phyloP scores from a whole-genome alignment of 768 basidiomycete species.

The Saitozyma sp. region DNA sequence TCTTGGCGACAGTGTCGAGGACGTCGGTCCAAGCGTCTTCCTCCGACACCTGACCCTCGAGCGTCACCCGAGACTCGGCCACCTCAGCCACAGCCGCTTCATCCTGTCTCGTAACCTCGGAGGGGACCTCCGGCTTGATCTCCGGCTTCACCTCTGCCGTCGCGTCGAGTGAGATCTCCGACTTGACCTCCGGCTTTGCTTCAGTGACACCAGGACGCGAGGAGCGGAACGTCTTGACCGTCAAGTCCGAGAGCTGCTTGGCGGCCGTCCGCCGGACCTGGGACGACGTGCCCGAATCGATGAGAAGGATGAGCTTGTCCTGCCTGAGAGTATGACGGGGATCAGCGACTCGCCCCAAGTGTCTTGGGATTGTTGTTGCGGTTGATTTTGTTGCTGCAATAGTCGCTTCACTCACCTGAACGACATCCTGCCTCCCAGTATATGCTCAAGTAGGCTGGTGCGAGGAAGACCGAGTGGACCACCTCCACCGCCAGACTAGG shows the following conservation, averaged over 20 bases:
- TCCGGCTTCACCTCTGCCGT: conserved; percentile 13
- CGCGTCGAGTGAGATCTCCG: conserved; percentile 4
- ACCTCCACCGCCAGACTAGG: too few species aligned
- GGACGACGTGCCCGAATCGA: conserved; percentile 89
- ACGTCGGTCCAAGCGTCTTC: conserved; percentile 80
- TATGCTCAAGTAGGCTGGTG: too few species aligned
- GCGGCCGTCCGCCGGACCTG: conserved; percentile 93
- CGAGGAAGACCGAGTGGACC: too few species aligned
- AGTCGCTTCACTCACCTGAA: conserved; percentile 19
- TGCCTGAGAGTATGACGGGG: conserved; percentile 61
- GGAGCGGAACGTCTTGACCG: conserved; percentile 72
- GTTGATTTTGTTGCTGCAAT: not conserved
- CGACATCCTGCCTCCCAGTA: conserved; percentile 17
- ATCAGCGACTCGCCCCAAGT: not conserved
- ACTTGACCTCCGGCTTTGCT: not conserved
- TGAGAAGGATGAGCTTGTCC: conserved; percentile 91
- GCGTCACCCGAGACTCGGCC: conserved; percentile 1
- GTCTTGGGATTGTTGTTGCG: too few species aligned
- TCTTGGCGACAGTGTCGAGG: conserved; percentile 77
- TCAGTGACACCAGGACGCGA: conserved; percentile 15
- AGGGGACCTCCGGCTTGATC: not conserved
- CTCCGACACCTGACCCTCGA: conserved; percentile 23
- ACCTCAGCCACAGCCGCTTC: not conserved
- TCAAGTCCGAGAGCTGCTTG: conserved; percentile 90
- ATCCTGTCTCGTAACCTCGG: not conserved